A percentile compares a stretch with the other conserved stretches of the same genome.
These are phyloP conservation scores for Penicillium argentinense DNA, from an alignment of 495 filamentous ascomycete genomes.

Conservation along the genomic window DNA sequence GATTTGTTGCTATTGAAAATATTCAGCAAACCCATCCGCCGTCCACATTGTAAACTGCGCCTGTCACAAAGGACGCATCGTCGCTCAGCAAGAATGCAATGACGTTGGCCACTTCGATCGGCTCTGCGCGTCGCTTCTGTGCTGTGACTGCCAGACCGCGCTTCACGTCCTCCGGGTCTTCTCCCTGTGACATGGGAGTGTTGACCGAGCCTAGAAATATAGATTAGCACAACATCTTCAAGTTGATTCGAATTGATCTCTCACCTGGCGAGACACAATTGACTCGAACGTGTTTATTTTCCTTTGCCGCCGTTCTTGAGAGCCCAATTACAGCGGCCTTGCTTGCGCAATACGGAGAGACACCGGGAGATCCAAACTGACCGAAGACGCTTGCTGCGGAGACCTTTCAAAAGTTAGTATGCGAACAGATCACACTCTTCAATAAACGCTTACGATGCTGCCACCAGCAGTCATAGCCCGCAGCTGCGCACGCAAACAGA, in stretches of 20 bases:
- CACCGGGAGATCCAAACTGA: slow-evolving; percentile 40
- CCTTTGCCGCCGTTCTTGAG: slow-evolving; percentile 51
- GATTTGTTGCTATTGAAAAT: no score
- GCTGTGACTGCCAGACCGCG: slow-evolving; percentile 11
- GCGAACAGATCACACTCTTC: not conserved
- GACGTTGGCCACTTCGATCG: slow-evolving; percentile 46
- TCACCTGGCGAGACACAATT: slow-evolving; percentile 37
- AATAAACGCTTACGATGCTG: slow-evolving; percentile 50
- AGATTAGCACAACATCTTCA: not conserved
- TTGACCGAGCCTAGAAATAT: slow-evolving; percentile 13
- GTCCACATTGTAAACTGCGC: slow-evolving; percentile 39
- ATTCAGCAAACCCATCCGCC: slow-evolving; percentile 21
- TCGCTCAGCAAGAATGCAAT: slow-evolving; percentile 54
- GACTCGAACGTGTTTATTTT: slow-evolving; percentile 51
- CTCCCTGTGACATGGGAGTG: slow-evolving; percentile 14
- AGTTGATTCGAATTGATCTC: not conserved
- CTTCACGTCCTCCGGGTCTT: slow-evolving; percentile 15
- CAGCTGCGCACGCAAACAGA: slow-evolving; percentile 51
- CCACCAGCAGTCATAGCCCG: slow-evolving; percentile 39
- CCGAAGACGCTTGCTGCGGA: slow-evolving; percentile 50
- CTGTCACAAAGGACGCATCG: slow-evolving; percentile 53
- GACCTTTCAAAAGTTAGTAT: slow-evolving; percentile 7
- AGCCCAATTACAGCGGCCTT: slow-evolving; percentile 58
- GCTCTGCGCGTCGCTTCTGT: slow-evolving; percentile 34
- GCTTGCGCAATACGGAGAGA: slow-evolving; percentile 50